Evolutionary conservation across 352 stramenopile genomes (phyloP), one percentile per base, ranked within the genome.

Genomic region (Globisporangium spiculum): DNA sequence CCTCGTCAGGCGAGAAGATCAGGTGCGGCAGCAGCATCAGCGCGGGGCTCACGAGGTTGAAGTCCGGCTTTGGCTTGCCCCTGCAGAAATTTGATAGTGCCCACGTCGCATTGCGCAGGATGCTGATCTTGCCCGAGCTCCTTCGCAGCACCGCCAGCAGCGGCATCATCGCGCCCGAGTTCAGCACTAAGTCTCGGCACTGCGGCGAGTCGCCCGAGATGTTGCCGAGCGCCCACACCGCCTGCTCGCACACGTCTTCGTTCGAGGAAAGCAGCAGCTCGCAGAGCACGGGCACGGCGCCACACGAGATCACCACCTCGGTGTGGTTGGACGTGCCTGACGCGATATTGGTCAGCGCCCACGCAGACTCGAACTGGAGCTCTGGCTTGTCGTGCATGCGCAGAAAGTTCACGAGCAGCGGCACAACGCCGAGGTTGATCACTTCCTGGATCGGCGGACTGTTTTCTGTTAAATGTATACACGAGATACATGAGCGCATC

Each of bases 291-390:
- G 97, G 97, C 53, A 99, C 96, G 3, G 98, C 97, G 55, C 97
- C 97, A 62, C 96, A 81, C 60, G 99, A 90, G 75, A 99, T 99
- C 30, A 99, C 97, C 38, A 99, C 91, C 48, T 96, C 92, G 9
- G 98, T 99, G 79, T 99, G 94, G 14, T 99, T 93, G 55, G 93
- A 98, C 9, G 97, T 99, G 55, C 98, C 98, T 27, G 93, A 99
- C 16, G 97, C 97, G 79, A 99, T 99, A 80, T 99, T 99, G 38
- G 98, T 99, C n/a, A 99, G 80, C 36, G 97, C 97, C 98, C 98
- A 99, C 6, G 98, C 98, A 24, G 98, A 97, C 76, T 99, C 98
- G 78, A 99, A 99, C 78, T 99, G 98, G 64, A 98, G 84, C 67
- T 93, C 78, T 3, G 85, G 83, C 72, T 94, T 97, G 71, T 98